Conservation (phyloP, 2,329 filamentous ascomycete species). For the Clarireedia sp. region DNA sequence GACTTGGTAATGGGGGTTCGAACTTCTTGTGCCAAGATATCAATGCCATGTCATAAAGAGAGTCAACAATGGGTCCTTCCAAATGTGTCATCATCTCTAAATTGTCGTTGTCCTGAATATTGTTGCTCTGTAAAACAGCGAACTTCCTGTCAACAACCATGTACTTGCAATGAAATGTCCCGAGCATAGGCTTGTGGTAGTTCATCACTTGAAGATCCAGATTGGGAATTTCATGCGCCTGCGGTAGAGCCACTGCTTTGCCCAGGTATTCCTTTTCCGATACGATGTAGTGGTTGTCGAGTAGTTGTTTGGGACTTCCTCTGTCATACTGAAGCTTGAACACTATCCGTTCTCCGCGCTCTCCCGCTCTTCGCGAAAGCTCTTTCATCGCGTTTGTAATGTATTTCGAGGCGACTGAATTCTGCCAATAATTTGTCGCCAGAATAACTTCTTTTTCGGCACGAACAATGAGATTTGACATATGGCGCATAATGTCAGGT, state of each 20-base stretch:
- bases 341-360: constrained; percentile 47
- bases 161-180: constrained; percentile 72
- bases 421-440: constrained; percentile 66
- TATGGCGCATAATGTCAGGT: constrained; percentile 65
- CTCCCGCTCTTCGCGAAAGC: constrained; percentile 56
- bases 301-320: constrained; percentile 54
- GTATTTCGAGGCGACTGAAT: constrained; percentile 57
- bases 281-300: constrained; percentile 59
- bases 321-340: constrained; percentile 73
- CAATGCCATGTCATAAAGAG: constrained; percentile 65
- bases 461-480: constrained; percentile 66
- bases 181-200: constrained; percentile 60
- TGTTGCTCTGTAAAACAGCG: constrained; percentile 70
- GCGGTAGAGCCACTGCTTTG: constrained; percentile 51
- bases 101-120: constrained; percentile 72
- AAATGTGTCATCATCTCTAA: constrained; percentile 73
- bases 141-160: constrained; percentile 67
- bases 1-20: constrained; percentile 50
- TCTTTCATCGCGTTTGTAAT: constrained; percentile 63
- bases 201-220: constrained; percentile 67
- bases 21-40: constrained; percentile 62
- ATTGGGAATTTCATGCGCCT: constrained; percentile 58
- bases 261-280: constrained; percentile 49
- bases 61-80: constrained; percentile 69
- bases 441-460: constrained; percentile 67